These are phyloP conservation scores for Xylaria venustula DNA, from an alignment of 495 filamentous ascomycete species.

Conservation along the genomic window DNA sequence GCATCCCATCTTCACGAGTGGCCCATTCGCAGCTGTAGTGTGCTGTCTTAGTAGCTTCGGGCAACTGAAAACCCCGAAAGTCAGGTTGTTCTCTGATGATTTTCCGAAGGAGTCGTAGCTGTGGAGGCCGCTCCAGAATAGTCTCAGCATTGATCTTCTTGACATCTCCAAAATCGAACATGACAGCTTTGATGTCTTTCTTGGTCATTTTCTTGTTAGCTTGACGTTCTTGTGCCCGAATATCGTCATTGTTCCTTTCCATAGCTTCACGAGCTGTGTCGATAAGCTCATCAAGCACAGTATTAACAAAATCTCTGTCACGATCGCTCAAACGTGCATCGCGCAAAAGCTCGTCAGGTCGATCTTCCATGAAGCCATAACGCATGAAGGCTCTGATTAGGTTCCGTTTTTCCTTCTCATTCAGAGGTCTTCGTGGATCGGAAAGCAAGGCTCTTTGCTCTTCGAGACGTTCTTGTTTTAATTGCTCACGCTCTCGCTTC, in stretches of 20 bases:
- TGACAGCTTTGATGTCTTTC: slow-evolving; percentile 93
- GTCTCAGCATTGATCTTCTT: slow-evolving; percentile 95
- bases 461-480: slow-evolving; percentile 58
- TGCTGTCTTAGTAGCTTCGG: slow-evolving; percentile 86
- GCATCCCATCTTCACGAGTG: slow-evolving; percentile 92
- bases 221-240: slow-evolving; percentile 71
- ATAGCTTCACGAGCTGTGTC: slow-evolving; percentile 63
- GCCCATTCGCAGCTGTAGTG: slow-evolving; percentile 87
- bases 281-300: slow-evolving; percentile 55
- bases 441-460: slow-evolving; percentile 56
- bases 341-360: slow-evolving; percentile 77
- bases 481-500: slow-evolving; percentile 79
- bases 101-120: slow-evolving; percentile 80
- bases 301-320: slow-evolving; percentile 71
- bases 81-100: slow-evolving; percentile 63
- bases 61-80: slow-evolving; percentile 75
- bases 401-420: slow-evolving; percentile 87
- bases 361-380: slow-evolving; percentile 84
- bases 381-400: slow-evolving; percentile 83
- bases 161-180: slow-evolving; percentile 89
- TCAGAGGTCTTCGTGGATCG: slow-evolving; percentile 83
- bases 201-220: slow-evolving; percentile 77
- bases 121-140: slow-evolving; percentile 80
- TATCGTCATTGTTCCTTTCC: slow-evolving; percentile 62
- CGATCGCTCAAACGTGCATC: slow-evolving; percentile 80